Base-by-base conservation (phyloP, 1,284 basidiomycete genomes). In the Wolfiporia cocos region DNA sequence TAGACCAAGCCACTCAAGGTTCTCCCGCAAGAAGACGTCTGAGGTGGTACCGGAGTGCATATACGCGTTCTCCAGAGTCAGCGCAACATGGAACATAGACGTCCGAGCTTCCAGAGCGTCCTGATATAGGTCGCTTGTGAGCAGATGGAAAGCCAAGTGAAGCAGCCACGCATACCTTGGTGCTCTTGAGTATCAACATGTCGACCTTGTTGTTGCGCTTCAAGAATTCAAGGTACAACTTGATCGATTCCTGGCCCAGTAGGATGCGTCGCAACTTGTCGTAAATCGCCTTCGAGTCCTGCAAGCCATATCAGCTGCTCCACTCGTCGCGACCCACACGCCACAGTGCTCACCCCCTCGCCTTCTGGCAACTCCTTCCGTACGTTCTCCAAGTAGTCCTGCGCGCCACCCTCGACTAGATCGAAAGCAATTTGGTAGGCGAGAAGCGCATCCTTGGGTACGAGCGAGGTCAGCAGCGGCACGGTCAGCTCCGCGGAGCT, bases 341-440 rank as follows among this genome's bases (percentile, higher is more conserved):
- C 33, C 17, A 41, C 31, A 14, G 34, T 31, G 62, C 70, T 50
- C 56, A 84, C 85, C 56, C 72, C 69, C 48, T 78, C 71, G 30
- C 80, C 84, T 48, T 78, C 74, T 21, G 83, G 84, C 15, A 87
- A 64, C 24, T 76, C 75, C 40, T 60, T 76, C 46, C 76, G 71
- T 30, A 94, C 70, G 30, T 70, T 77, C 56, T 90, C 86, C 37
- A 96, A 68, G 66, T 92, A 97, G 56, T 92, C 92, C 59, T 94
- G 92, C 2, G 89, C 81, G 2, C 91, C 93, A 34, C 92, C 90
- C 65, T 96, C 92, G 14, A 86, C 87, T 39, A 97, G 68, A 63
- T 97, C 94, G 58, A 96, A 97, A 0, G 87, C 91, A 58, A 96
- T 82, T 60, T 98, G 94, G 61, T 92, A 95, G 2, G 91, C 92